Evolutionary conservation across 169 alveolate genomes (phyloP), one percentile per base, ranked within the genome.

Genomic region (Cryptosporidium bovis): DNA sequence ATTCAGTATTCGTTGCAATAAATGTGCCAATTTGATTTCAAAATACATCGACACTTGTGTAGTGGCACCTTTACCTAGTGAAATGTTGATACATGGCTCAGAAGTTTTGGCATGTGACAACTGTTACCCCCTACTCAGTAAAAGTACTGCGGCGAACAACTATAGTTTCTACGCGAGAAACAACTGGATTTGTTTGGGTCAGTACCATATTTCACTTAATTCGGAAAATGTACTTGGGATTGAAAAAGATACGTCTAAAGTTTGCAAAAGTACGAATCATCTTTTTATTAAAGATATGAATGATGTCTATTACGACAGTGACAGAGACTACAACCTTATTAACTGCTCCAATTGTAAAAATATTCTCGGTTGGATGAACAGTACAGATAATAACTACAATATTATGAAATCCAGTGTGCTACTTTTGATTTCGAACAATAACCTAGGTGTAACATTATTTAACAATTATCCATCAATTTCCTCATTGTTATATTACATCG

Each of bases 111-210:
- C 87, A 10, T 77, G 87, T 24, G 87, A 77, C 36, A 77, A 56
- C 50, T 77, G 87, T 29, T 44, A 10, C 31, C 87, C 87, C 24
- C 2, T 77, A 16, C 36, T 33, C 29, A 27, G 29, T 29, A 18
- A 31, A 15, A 27, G n/a, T 1, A 18, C 20, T 3, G 2, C 18
- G 18, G 15, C 27, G 16, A 29, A 40, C 27, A 33, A 33, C n/a
- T 44, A 60, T 20, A 31, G 64, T 27, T 77, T 77, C 48, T 20
- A 55, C 6, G 56, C 87, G 20, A 34, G 71, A 27, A 48, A 48
- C 13, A 44, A 62, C n/a, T 77, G 87, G 87, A 77, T 77, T 7
- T 77, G 87, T 46, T 20, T 77, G 18, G 87, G 87, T 2, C 71
- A 34, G 12, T 62, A 77, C 18, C 87, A 77, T 27, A 77, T 77